Evolutionary conservation across 257 asterid genomes (phyloP), one percentile per base, ranked within the genome.

Genomic region (Oldenlandia corymbosa): DNA sequence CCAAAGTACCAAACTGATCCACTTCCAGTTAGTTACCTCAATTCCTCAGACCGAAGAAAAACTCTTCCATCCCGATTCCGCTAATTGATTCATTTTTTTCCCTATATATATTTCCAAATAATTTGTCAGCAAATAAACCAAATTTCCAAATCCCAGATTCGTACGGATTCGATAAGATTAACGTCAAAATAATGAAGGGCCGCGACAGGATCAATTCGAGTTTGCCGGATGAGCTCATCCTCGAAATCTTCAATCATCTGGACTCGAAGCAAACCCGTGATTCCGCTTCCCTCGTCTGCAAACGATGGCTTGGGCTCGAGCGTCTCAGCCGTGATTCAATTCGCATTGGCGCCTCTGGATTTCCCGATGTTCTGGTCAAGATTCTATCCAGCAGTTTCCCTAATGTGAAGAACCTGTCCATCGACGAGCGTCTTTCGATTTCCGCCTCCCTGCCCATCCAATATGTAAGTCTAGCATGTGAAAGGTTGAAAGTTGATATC

Each of bases 221-320:
- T 54, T 51, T 90, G 17, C 95, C 94, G 47, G 94, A 91, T 66
- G 96, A 84, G 76, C 67, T 88, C 75, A 73, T 91, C 28, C 68
- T 83, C 34, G 88, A 86, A 67, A 80, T 91, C 62, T 80, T 88
- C 68, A 71, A 76, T 67, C 68, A 26, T 26, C 39, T 91, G 63
- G 95, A 76, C 28, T 64, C 84, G n/a, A 91, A 86, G 78, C 24
- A 76, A 9, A 72, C 58, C 78, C 87, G 94, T 39, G 98, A 91
- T 60, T 78, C 94, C 10, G 78, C 83, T 36, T 81, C 96, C 4
- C 76, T 88, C 50, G 96, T 91, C 39, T 91, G 96, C 86, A 80
- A 84, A 83, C 73, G 94, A 71, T 91, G 98, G 98, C 95, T 84
- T 10, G 48, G 67, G 79, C 93, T 88, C 27, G 95, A 88, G 83